Evolutionary conservation across 495 filamentous ascomycete genomes (phyloP).

Genomic region (Aspergillus panamensis): DNA sequence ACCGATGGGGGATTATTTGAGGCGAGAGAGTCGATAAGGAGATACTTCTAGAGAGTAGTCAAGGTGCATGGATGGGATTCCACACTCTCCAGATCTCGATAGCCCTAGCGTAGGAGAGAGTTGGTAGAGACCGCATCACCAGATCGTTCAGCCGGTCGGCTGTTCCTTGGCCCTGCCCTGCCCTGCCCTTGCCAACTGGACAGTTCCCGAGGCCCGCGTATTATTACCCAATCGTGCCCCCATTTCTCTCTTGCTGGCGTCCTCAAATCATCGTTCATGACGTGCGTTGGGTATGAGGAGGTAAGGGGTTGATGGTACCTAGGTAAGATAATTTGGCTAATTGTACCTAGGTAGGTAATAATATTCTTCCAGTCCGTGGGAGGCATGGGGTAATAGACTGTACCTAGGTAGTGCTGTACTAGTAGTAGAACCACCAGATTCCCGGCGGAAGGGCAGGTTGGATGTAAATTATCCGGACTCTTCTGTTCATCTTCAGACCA

Average conservation of each 20-base stretch:
- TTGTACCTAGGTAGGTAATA: slow-evolving; percentile 2
- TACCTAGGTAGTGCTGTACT: too few species aligned
- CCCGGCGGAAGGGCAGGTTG: background rate
- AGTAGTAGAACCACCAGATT: background rate
- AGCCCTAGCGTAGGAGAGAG: background rate
- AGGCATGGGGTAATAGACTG: background rate
- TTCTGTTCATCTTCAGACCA: background rate
- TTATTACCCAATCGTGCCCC: background rate
- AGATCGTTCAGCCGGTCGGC: slow-evolving; percentile 2
- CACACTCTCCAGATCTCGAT: background rate
- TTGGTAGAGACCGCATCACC: background rate
- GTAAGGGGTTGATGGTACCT: background rate
- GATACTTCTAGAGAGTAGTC: background rate
- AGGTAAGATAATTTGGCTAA: too few species aligned
- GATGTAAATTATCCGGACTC: slow-evolving; percentile 10
- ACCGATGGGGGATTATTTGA: background rate
- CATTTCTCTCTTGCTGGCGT: background rate
- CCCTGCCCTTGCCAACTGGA: background rate
- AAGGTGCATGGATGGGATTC: background rate
- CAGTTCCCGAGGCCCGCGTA: slow-evolving; percentile 6
- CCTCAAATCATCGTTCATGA: background rate
- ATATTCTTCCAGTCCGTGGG: background rate
- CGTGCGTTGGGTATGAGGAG: background rate
- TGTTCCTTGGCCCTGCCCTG: background rate
- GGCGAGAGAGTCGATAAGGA: background rate